Conservation (phyloP, 768 basidiomycete species). For the Rhodotorula kratochvilovae region DNA sequence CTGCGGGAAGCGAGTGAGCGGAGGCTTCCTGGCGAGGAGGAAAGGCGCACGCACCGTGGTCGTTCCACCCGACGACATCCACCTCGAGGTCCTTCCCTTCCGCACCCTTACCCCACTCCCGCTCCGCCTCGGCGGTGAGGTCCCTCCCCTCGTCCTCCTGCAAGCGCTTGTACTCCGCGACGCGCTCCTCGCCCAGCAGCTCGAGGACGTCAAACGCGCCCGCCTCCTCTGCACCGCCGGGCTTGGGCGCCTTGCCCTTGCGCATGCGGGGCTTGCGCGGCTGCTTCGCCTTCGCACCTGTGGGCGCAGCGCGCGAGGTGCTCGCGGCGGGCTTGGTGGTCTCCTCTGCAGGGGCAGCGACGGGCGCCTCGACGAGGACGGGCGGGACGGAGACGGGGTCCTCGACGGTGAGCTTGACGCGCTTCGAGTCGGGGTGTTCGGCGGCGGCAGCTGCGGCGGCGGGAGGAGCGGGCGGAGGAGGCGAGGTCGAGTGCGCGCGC, state of each 20-base stretch:
- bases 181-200: conserved; percentile 61
- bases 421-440: conserved; percentile 6
- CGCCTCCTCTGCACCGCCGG: conserved; percentile 39
- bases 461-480: background rate
- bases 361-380: conserved; percentile 1
- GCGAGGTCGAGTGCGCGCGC: conserved; percentile 19
- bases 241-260: conserved; percentile 34
- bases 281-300: background rate
- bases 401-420: conserved; percentile 15
- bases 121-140: conserved; percentile 58
- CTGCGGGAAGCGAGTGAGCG: conserved; percentile 47
- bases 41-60: conserved; percentile 54
- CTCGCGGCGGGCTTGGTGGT: background rate
- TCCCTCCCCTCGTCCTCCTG: conserved; percentile 52
- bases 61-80: conserved; percentile 59
- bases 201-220: conserved; percentile 64
- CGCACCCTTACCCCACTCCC: conserved; percentile 40
- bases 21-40: background rate
- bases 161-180: conserved; percentile 50
- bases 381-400: conserved; percentile 13
- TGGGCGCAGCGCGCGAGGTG: too few species aligned
- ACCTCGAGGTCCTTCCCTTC: conserved; percentile 57
- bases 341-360: background rate
- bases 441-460: background rate
- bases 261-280: conserved; percentile 1